Evolutionary conservation across 768 basidiomycete genomes (phyloP).

Genomic region (Agaricus subrufescens): DNA sequence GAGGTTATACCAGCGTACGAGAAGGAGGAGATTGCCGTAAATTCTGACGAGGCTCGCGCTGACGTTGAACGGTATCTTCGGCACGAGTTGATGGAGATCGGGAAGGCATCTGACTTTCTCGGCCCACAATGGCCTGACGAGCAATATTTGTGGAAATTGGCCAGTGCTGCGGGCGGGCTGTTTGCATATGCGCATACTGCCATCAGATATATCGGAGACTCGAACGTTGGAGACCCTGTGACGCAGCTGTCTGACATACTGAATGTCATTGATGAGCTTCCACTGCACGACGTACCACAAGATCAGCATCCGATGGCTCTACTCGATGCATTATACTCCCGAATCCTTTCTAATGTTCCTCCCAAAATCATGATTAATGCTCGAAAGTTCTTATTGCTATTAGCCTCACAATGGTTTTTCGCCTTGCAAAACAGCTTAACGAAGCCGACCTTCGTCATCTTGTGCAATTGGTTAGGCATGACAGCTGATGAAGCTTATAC

Average conservation of each 20-base stretch:
- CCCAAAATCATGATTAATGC: background rate
- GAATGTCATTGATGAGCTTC: background rate
- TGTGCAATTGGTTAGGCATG: background rate
- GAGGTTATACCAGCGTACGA: no score
- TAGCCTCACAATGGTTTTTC: background rate
- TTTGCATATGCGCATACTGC: background rate
- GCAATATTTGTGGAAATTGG: background rate
- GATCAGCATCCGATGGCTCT: background rate
- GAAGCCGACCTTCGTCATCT: no score
- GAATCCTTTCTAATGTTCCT: background rate
- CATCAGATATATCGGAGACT: background rate
- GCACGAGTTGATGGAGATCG: no score
- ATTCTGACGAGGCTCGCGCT: no score
- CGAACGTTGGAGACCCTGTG: background rate
- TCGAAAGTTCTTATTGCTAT: background rate
- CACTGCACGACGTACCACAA: background rate
- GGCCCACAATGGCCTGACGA: background rate
- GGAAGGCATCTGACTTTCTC: background rate
- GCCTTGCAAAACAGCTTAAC: no score
- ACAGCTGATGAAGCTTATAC: no score
- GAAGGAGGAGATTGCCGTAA: no score
- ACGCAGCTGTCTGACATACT: background rate
- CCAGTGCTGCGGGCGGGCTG: background rate
- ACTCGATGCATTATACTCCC: slow-evolving; percentile 7
- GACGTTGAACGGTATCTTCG: no score